Conservation (phyloP, 257 asterid species). For the Cynanchum wilfordii region DNA sequence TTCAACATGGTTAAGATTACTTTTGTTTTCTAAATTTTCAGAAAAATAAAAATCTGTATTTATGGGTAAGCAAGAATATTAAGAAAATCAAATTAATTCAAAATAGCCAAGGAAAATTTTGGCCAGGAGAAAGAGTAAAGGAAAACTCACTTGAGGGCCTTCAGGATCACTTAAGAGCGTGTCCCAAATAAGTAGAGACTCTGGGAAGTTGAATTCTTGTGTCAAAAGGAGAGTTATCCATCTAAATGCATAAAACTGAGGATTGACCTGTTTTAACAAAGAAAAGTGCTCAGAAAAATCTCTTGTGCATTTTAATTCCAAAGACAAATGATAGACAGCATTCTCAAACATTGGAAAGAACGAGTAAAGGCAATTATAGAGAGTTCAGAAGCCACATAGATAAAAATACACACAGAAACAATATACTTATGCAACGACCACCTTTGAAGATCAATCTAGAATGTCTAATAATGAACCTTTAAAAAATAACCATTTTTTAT, state of each 20-base stretch:
- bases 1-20: too few species aligned
- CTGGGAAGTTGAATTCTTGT: constrained; percentile 84
- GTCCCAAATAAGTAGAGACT: constrained; percentile 86
- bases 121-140: not conserved
- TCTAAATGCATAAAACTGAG: constrained; percentile 97
- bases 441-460: not conserved
- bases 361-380: not conserved
- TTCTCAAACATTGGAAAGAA: not conserved
- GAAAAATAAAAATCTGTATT: too few species aligned
- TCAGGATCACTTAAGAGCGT: constrained; percentile 91
- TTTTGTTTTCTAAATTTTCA: too few species aligned
- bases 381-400: not conserved
- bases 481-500: not conserved
- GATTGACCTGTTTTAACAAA: constrained; percentile 69
- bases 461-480: not conserved
- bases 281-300: not conserved
- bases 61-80: too few species aligned
- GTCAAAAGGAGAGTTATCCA: constrained; percentile 98
- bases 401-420: not conserved
- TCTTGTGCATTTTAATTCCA: not conserved
- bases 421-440: not conserved
- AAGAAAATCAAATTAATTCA: too few species aligned
- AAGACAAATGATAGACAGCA: not conserved
- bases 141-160: constrained; percentile 81
- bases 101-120: too few species aligned